Evolutionary conservation across 208 protist genomes (phyloP), one percentile per base, ranked within the genome.

Genomic region (Leptomonas pyrrhocoris): DNA sequence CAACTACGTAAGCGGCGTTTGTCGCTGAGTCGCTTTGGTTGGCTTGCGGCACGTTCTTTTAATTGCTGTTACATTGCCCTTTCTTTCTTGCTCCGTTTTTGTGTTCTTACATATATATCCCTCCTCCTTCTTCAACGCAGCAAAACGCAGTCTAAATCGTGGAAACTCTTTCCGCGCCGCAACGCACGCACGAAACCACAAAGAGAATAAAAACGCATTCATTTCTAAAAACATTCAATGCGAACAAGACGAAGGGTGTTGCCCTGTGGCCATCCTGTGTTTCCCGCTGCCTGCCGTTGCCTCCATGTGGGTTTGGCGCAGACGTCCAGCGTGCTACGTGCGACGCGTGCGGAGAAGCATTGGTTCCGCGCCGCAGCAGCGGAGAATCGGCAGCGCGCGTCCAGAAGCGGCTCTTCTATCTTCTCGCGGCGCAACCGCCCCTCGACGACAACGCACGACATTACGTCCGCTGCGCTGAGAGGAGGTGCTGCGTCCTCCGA

Each of bases 401-500:
- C 60, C 9, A 13, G 48, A 21, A 30, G 21, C 43, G 13, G 34
- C 42, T 70, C 62, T n/a, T 12, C n/a, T n/a, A n/a, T 34, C 18
- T 51, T 51, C 27, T 21, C 28, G 0, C 11, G 23, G 30, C 68
- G 40, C 46, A 67, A 34, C 48, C 61, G 61, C 11, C 49, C 67
- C 9, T 31, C 66, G 21, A 72, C 72, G 9, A 74, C 67, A 0
- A 72, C 71, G 18, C 61, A 75, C 62, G 61, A 80, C 58, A 66
- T 80, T 38, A 79, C 58, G 0, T 13, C 58, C 1, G 55, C 68
- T 9, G 55, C 61, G n/a, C 23, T 66, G 46, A 19, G 42, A 18
- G 48, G 50, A 28, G 66, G 27, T 21, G 66, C 50, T 30, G 28
- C n/a, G 6, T 16, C 66, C 23, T 19, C 46, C 6, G 34, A 7